Conservation (phyloP, 148 eudicot species). For the Rhododendron ferrugineum region DNA sequence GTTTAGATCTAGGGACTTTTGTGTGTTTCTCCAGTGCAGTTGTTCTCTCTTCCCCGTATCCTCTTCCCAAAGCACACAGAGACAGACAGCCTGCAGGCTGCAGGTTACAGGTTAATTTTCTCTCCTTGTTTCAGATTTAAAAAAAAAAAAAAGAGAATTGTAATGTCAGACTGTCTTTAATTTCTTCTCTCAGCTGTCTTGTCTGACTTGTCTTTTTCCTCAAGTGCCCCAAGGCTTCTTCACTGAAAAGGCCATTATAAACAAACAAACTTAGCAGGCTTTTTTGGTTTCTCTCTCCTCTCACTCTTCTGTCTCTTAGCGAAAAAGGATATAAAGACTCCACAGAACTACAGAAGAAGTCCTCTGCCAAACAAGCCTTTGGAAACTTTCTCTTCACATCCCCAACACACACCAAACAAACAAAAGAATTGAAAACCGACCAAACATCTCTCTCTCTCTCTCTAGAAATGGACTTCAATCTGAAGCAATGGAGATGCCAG, state of each 20-base stretch:
- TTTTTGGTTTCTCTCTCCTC: neutral
- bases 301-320: neutral
- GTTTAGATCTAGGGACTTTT: no score
- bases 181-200: constrained; percentile 16
- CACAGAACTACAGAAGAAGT: neutral
- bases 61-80: constrained; percentile 12
- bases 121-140: neutral
- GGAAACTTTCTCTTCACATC: neutral
- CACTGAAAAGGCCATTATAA: neutral
- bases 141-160: neutral
- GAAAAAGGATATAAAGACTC: neutral
- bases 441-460: constrained; percentile 16
- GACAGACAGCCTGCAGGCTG: constrained; percentile 19
- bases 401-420: neutral
- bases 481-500: constrained; percentile 76
- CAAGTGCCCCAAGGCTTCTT: constrained; percentile 5
- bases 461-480: constrained; percentile 52
- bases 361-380: constrained; percentile 1
- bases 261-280: constrained; percentile 8
- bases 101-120: neutral
- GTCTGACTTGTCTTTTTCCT: constrained; percentile 17
- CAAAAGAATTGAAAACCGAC: neutral
- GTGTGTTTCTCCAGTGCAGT: neutral
- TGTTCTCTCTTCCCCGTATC: neutral
- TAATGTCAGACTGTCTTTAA: neutral